phyloP scores from a whole-genome alignment of 768 basidiomycete genomes.

The Boletus reticulatus region DNA sequence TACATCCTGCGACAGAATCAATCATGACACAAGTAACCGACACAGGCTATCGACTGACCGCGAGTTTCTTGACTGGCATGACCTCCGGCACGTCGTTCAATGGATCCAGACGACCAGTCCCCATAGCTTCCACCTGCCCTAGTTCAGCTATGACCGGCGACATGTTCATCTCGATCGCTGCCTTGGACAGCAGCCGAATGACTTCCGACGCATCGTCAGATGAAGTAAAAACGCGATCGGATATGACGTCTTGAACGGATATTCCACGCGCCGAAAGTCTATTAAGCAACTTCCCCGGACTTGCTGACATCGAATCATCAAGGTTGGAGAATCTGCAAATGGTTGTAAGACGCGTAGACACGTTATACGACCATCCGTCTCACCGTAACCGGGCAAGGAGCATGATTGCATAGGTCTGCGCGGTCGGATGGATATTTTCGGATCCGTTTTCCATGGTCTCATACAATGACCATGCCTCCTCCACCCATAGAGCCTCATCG shows the following conservation, averaged over 20 bases:
- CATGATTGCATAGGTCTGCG: conserved; percentile 68
- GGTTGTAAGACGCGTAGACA: conserved; percentile 11
- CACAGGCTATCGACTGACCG: conserved; percentile 26
- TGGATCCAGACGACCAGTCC: conserved; percentile 38
- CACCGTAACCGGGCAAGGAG: conserved; percentile 57
- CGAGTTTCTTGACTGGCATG: conserved; percentile 53
- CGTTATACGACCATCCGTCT: conserved; percentile 12
- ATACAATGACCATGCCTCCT: conserved; percentile 61
- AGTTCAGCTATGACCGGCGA: conserved; percentile 53
- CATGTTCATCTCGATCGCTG: conserved; percentile 57
- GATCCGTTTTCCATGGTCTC: conserved; percentile 48
- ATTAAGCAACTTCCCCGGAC: conserved; percentile 37
- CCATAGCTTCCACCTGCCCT: conserved; percentile 50
- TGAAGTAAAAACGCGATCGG: conserved; percentile 53
- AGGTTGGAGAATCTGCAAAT: conserved; percentile 38
- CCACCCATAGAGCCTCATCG: conserved; percentile 54
- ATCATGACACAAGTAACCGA: background rate
- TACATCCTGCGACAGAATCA: conserved; percentile 5
- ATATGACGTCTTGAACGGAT: conserved; percentile 48
- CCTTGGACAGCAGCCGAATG: conserved; percentile 53
- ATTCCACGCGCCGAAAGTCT: conserved; percentile 50
- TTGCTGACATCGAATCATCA: conserved; percentile 12
- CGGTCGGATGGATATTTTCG: conserved; percentile 49
- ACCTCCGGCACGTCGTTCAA: conserved; percentile 58
- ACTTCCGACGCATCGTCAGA: conserved; percentile 55